phyloP scores from a whole-genome alignment of 2,329 filamentous ascomycete genomes.

The Ceratocystis alfenasii region DNA sequence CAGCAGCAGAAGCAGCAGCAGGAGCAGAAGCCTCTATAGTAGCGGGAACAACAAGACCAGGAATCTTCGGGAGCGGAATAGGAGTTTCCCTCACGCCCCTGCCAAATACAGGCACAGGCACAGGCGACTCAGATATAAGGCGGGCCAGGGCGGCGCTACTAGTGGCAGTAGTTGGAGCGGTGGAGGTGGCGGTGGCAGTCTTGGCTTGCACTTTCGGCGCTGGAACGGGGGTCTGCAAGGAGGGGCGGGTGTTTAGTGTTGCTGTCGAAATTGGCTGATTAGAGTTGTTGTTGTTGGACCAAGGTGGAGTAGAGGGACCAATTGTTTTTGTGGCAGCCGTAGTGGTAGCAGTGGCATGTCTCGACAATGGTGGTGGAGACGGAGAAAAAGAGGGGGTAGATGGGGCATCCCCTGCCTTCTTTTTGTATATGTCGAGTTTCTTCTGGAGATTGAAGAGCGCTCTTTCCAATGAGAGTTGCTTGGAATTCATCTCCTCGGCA shows the following conservation, averaged over 20 bases:
- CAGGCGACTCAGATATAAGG: neutral
- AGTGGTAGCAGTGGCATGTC: neutral
- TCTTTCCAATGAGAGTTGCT: neutral
- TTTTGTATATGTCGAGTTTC: neutral
- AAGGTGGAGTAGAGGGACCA: neutral
- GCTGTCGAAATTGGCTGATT: constrained; percentile 11
- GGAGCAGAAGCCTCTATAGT: neutral
- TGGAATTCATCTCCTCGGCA: neutral
- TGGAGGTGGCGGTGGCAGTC: neutral
- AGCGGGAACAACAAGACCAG: neutral
- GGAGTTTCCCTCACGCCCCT: neutral
- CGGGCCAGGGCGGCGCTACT: neutral
- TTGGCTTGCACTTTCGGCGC: neutral
- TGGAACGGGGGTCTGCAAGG: constrained; percentile 9
- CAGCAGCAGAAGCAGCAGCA: neutral
- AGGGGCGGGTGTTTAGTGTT: constrained; percentile 1
- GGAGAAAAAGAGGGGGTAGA: neutral
- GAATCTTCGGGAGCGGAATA: constrained; percentile 6
- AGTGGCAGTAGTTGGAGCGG: neutral
- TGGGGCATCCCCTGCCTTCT: neutral
- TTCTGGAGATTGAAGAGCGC: neutral
- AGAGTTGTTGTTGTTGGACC: constrained; percentile 8
- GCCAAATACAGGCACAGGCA: constrained; percentile 2
- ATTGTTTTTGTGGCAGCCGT: neutral
- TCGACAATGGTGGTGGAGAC: neutral